These are phyloP conservation scores for Atkinsonella texensis DNA, from an alignment of 2,329 filamentous ascomycete species.

Conservation along the genomic window DNA sequence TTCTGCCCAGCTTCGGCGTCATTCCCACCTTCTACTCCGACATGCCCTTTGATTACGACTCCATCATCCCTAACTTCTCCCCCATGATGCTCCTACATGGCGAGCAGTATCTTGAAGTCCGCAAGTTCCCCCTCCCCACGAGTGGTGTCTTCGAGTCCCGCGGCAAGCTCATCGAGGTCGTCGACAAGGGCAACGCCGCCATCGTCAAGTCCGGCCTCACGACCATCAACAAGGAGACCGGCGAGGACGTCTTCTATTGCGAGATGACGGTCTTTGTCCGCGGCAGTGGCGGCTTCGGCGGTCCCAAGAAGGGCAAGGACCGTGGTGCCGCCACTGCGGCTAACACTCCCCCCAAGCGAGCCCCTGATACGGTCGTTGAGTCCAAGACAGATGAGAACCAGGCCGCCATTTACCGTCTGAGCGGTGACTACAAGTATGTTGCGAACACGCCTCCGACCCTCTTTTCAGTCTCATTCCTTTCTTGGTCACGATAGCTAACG, in stretches of 20 bases:
- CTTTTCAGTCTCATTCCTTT: not conserved
- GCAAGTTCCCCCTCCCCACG: conserved; percentile 84
- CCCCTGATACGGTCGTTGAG: conserved; percentile 73
- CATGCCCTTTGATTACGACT: conserved; percentile 64
- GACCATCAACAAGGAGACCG: conserved; percentile 73
- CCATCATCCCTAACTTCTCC: conserved; percentile 88
- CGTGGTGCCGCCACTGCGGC: conserved; percentile 69
- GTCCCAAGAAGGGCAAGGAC: conserved; percentile 62
- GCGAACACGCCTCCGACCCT: not conserved
- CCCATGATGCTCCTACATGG: conserved; percentile 99
- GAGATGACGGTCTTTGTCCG: conserved; percentile 88
- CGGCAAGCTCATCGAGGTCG: conserved; percentile 77
- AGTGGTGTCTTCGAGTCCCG: conserved; percentile 63
- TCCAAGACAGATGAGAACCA: conserved; percentile 81
- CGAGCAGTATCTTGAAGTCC: conserved; percentile 94
- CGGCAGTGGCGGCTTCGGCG: conserved; percentile 82
- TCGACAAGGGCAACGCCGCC: conserved; percentile 89
- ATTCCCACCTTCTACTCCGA: conserved; percentile 85
- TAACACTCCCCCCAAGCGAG: conserved; percentile 66
- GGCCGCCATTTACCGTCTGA: conserved; percentile 84
- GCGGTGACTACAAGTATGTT: conserved; percentile 73
- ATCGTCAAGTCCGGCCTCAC: conserved; percentile 69
- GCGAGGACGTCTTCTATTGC: conserved; percentile 93
- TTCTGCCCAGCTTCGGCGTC: conserved; percentile 89
- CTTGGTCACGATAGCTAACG: too few species aligned